Evolutionary conservation across 1,139 yeast genomes (phyloP).

Genomic region (Sugiyamaella pinicola): DNA sequence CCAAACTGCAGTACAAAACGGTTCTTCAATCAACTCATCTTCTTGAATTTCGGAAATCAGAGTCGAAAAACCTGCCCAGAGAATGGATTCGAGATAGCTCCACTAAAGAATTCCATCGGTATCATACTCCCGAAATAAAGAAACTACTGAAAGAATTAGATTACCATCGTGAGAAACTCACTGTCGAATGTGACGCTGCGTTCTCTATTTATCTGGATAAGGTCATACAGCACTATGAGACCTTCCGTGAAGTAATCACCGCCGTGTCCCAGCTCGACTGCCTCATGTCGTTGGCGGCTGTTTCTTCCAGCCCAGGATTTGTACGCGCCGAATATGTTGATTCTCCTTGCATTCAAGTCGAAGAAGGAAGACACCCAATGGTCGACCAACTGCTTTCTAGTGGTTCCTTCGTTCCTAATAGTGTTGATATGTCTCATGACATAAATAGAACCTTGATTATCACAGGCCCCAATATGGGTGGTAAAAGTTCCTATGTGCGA

Average conservation of each 20-base stretch:
- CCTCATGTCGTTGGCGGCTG: slow-evolving; percentile 67
- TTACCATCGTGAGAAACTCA: slow-evolving; percentile 63
- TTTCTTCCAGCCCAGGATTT: slow-evolving; percentile 55
- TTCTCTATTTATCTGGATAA: slow-evolving; percentile 54
- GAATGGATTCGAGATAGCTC: slow-evolving; percentile 78
- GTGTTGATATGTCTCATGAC: slow-evolving; percentile 52
- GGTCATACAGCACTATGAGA: slow-evolving; percentile 52
- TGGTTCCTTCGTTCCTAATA: slow-evolving; percentile 66
- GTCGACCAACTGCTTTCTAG: slow-evolving; percentile 55
- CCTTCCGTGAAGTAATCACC: slow-evolving; percentile 53
- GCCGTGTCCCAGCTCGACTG: slow-evolving; percentile 71
- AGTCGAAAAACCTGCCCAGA: slow-evolving; percentile 59
- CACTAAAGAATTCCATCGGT: slow-evolving; percentile 71
- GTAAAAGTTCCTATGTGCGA: slow-evolving; percentile 69
- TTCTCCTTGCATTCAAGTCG: slow-evolving; percentile 49
- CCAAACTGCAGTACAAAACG: slow-evolving; percentile 60
- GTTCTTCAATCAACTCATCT: slow-evolving; percentile 58
- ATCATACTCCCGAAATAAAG: slow-evolving; percentile 61
- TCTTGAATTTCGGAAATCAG: slow-evolving; percentile 69
- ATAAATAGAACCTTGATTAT: slow-evolving; percentile 56
- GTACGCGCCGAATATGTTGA: slow-evolving; percentile 60
- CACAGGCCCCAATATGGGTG: slow-evolving; percentile 81
- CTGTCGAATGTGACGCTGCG: slow-evolving; percentile 57
- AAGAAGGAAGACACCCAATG: slow-evolving; percentile 76
- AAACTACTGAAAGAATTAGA: slow-evolving; percentile 57